phyloP scores from a whole-genome alignment of 768 basidiomycete species.

The Mrakia gelida region DNA sequence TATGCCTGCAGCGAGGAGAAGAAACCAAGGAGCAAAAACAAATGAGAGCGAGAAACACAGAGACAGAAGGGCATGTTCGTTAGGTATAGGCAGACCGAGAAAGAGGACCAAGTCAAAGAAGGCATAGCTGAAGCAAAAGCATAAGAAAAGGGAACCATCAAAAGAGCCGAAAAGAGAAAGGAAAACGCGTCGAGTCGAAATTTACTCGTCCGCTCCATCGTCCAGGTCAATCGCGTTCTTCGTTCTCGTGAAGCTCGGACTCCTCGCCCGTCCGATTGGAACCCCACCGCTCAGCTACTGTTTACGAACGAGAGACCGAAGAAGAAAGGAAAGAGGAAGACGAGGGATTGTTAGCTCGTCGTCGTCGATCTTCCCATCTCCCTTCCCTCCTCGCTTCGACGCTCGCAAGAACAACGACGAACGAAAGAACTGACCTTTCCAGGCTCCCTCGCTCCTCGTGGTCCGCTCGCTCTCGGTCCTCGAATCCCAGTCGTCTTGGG shows the following conservation, averaged over 20 bases:
- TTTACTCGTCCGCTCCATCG: too few relatives aligned
- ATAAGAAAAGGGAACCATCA: too few relatives aligned
- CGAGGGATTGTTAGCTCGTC: not conserved
- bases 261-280: not conserved
- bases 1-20: too few relatives aligned
- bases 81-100: too few relatives aligned
- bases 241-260: not conserved
- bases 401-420: not conserved
- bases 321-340: not conserved
- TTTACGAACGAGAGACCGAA: not conserved
- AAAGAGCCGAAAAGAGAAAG: too few relatives aligned
- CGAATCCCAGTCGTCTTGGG: not conserved
- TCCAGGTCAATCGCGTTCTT: not conserved
- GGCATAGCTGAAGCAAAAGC: too few relatives aligned
- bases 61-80: too few relatives aligned
- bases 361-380: not conserved
- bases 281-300: not conserved
- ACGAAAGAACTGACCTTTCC: not conserved
- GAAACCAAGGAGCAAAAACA: too few relatives aligned
- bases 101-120: too few relatives aligned
- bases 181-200: too few relatives aligned
- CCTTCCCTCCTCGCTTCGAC: too few relatives aligned
- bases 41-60: too few relatives aligned
- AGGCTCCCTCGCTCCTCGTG: slow-evolving; percentile 19
- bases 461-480: slow-evolving; percentile 14